Evolutionary conservation across 352 stramenopile species (phyloP), one percentile per base, ranked within the genome.

Genomic region (Pythium brachiatum): DNA sequence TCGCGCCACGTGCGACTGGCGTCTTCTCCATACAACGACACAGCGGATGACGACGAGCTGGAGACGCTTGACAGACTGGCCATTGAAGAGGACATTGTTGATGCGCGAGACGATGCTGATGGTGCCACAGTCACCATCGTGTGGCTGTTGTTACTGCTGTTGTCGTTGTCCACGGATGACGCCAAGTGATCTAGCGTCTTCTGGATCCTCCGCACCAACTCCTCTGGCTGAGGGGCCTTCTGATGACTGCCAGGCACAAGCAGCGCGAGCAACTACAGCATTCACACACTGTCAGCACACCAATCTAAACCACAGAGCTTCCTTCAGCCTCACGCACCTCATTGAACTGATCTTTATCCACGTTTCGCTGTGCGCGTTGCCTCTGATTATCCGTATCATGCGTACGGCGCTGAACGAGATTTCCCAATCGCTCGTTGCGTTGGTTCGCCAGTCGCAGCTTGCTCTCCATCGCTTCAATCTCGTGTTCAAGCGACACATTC

Each of bases 391-490:
- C 68, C 1, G 21, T 23, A 5, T 56, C 48, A 5, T 57, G 11
- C 16, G 56, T 53, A 20, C 39, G 25, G 15, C 62, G 60, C 43
- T 81, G 68, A 53, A 78, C 69, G 18, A 78, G 51, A 18, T 58
- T 68, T 0, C 53, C 34, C 9, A 81, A 31, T 38, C 57, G 56
- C 23, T 75, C 71, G 43, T 78, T 79, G 27, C 61, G 67, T 6
- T 59, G 44, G 11, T 69, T 63, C 12, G 63, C 39, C 13, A 67
- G 55, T 31, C 66, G 62, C 26, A 81, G 36, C 16, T 65, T 60
- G 20, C 56, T 51, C 53, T 81, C 74, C 18, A 79, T 64, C 31
- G 29, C 54, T 13, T 55, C 43, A 52, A 81, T 69, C 12, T 81
- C 71, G 12, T 44, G 32, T 32, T 73, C 68, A n/a, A 81, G 52